phyloP scores from a whole-genome alignment of 2,329 filamentous ascomycete species.

The Penicillium sp. region DNA sequence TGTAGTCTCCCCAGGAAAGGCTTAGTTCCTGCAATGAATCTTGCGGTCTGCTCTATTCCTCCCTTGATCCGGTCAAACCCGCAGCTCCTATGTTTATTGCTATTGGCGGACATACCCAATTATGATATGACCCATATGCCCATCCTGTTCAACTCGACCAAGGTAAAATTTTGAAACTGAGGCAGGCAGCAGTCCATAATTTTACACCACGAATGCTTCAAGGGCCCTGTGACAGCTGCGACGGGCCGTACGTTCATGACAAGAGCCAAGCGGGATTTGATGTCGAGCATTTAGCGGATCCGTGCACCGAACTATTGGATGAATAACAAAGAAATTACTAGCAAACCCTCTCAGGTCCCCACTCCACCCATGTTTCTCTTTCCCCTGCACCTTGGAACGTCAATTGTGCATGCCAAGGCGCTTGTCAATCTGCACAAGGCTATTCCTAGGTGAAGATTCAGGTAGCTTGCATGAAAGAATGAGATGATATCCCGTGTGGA shows the following conservation, averaged over 20 bases:
- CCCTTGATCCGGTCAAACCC: conserved; percentile 1
- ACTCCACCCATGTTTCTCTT: background rate
- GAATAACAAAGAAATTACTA: background rate
- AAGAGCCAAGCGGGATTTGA: conserved; percentile 1
- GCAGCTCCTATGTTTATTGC: background rate
- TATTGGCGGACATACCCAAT: background rate
- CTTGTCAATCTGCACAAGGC: conserved; percentile 6
- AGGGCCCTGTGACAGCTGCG: conserved; percentile 9
- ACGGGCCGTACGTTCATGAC: conserved; percentile 5
- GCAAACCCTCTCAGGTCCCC: background rate
- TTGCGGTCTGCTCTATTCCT: conserved; percentile 14
- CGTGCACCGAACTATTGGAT: conserved; percentile 27
- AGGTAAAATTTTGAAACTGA: background rate
- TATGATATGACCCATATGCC: background rate
- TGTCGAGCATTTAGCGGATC: conserved; percentile 16
- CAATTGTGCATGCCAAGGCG: conserved; percentile 18
- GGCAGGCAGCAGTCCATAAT: background rate
- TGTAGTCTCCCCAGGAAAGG: conserved; percentile 4
- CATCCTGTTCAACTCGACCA: background rate
- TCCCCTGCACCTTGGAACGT: conserved; percentile 17
- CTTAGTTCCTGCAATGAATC: conserved; percentile 8
- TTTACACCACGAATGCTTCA: background rate
- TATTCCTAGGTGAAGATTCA: background rate
- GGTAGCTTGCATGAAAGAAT: conserved; percentile 1
- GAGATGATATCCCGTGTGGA: conserved; percentile 7